Base-by-base conservation (phyloP, 768 basidiomycete genomes). In the Mycena capillaripes region DNA sequence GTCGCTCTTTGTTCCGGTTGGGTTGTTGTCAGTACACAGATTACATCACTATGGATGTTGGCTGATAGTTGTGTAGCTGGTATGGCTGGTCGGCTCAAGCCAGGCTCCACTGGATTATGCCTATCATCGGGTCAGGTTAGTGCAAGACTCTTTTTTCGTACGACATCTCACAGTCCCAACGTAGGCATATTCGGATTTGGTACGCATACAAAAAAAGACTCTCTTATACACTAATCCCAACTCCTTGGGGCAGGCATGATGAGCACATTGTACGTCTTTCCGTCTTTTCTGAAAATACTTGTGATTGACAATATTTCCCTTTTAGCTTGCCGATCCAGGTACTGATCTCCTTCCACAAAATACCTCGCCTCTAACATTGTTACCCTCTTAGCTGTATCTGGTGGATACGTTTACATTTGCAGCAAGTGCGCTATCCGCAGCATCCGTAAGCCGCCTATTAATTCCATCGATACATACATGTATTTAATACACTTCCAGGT, bases 51-150 rank as follows among this genome's bases (percentile, higher is more conserved):
- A 30, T 29, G 36, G 29, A 6, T 50, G 4, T n/a, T n/a, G n/a
- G 1, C 23, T 38, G 7, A 48, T 56, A 42, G 8, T 19, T 25
- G 1, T 46, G 38, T 40, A 93, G 92, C 71, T 93, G 92, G 92
- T 93, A 91, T 76, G 92, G 92, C 19, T 93, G 92, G 92, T 91
- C 92, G 14, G 92, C 92, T 3, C 83, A 90, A 72, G 86, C 86
- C 0, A 76, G 76, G 32, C 66, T 89, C 2, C 91, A 93, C 69
- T 93, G 90, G 91, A 91, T 92, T 34, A 90, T 93, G 89, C 92
- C 92, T 16, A 91, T 93, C 48, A 86, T 89, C 46, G 90, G 89
- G 4, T 84, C 89, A 4, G 72, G 72, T 58, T 16, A 34, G 69
- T 70, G 6, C 17, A 23, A 27, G 36, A 21, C 3, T 8, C 27